A percentile compares a stretch with the other conserved stretches of the same genome.
Evolutionary conservation across 2,329 filamentous ascomycete genomes (phyloP).

Genomic region (Claviceps arundinis): DNA sequence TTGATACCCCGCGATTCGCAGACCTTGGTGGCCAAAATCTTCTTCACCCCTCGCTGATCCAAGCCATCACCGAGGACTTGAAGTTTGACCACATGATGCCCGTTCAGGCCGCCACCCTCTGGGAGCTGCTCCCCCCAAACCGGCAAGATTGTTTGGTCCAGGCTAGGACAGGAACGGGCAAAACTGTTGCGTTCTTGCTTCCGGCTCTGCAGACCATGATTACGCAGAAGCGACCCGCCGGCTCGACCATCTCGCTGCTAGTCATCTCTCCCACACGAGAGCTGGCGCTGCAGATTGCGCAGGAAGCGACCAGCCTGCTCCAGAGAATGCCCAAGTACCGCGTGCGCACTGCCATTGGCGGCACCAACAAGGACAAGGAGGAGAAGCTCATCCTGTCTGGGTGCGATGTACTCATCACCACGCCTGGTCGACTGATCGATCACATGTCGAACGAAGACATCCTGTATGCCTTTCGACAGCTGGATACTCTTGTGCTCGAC

Average conservation of each 20-base stretch:
- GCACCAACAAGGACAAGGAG: conserved; percentile 59
- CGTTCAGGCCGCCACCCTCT: conserved; percentile 39
- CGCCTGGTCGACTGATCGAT: conserved; percentile 66
- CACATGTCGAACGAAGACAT: conserved; percentile 64
- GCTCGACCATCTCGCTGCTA: conserved; percentile 40
- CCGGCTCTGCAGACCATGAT: conserved; percentile 73
- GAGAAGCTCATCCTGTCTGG: conserved; percentile 57
- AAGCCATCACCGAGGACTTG: conserved; percentile 34
- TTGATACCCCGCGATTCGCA: conserved; percentile 32
- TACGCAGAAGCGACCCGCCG: conserved; percentile 20
- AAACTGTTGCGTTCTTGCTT: conserved; percentile 71
- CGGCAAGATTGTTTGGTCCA: conserved; percentile 53
- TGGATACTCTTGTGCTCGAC: conserved; percentile 73
- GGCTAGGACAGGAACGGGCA: conserved; percentile 78
- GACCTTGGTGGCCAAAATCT: conserved; percentile 27
- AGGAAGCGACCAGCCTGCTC: conserved; percentile 58
- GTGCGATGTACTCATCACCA: conserved; percentile 70
- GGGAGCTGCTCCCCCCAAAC: conserved; percentile 31
- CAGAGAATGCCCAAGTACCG: conserved; percentile 61
- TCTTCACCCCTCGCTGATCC: conserved; percentile 30
- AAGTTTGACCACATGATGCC: conserved; percentile 40
- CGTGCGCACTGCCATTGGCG: conserved; percentile 68
- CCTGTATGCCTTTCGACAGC: conserved; percentile 47
- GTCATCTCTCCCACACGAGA: conserved; percentile 60
- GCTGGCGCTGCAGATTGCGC: conserved; percentile 55